These are phyloP conservation scores for Corrigiola litoralis DNA, from an alignment of 179 eudicot genomes.

Conservation along the genomic window DNA sequence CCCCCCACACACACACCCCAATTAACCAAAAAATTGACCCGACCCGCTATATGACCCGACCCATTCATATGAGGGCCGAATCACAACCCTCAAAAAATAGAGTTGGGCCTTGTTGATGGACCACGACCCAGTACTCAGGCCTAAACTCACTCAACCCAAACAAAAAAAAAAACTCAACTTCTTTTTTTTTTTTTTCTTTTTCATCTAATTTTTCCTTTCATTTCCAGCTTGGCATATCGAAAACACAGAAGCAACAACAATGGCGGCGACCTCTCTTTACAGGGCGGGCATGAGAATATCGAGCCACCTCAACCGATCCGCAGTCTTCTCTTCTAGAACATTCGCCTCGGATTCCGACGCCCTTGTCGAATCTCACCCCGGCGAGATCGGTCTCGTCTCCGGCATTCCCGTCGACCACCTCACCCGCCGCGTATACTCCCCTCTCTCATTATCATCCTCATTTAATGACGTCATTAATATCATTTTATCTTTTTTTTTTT, in stretches of 20 bases:
- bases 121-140: no score
- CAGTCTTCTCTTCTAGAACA: slow-evolving; percentile 16
- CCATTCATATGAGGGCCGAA: no score
- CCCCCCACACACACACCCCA: no score
- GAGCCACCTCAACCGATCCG: slow-evolving; percentile 25
- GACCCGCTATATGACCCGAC: no score
- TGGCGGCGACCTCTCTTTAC: slow-evolving; percentile 38
- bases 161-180: no score
- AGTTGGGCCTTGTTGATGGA: no score
- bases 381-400: slow-evolving; percentile 54
- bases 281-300: slow-evolving; percentile 29
- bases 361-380: slow-evolving; percentile 40
- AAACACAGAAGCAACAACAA: slow-evolving; percentile 2
- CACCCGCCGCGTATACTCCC: slow-evolving; percentile 34
- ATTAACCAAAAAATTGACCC: no score
- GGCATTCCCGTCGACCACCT: slow-evolving; percentile 64
- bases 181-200: no score
- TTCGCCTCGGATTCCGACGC: slow-evolving; percentile 41
- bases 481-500: not conserved
- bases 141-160: no score
- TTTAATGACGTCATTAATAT: no score
- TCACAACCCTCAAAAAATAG: no score
- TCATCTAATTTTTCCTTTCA: not conserved
- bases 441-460: not conserved
- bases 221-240: not conserved